Base-by-base conservation (phyloP, 106 monocot species). In the Dendrobium catenatum region DNA sequence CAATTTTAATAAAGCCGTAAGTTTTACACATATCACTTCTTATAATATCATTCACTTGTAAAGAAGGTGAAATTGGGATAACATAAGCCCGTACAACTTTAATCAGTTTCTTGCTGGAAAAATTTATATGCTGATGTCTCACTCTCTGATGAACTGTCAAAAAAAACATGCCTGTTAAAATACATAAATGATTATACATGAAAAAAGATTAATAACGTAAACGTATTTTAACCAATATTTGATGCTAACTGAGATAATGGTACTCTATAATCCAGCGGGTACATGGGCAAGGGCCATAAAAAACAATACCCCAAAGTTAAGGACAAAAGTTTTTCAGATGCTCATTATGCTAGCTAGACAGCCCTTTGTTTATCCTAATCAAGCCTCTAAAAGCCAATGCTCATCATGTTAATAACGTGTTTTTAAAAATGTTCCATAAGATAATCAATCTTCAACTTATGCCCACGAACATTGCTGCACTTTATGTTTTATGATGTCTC, bases 1-100 rank as follows among this genome's bases (percentile, higher is more conserved):
- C 96, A 81, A 97, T 97, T 87, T 94, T 88, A 72, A 82, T 94
- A 77, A 97, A 97, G 29, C 96, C 96, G 83, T 91, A 97, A 24
- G 42, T 90, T 88, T 97, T 90, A 75, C 85, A 88, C 90, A 94
- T 88, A 78, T 86, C 78, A 67, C 81, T 88, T 72, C 87, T 87
- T 67, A 85, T 48, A 29, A 89, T 87, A 42, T 83, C 84, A 87
- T 85, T 83, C 76, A 87, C 90, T 72, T 80, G 24, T 37, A 86
- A 64, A 43, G 90, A 78, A 64, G 86, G 75, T 68, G 82, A 43
- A 68, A 85, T 58, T 44, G 92, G 86, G 61, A 89, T 51, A 74
- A 83, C 89, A 42, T 82, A 79, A 79, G 92, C 85, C 42, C 77
- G 85, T 24, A 87, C 24, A 68, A 85, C 77, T 66, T 77, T 75